A percentile compares a stretch with the other conserved stretches of the same genome.
Evolutionary conservation across 345 rosid genomes (phyloP).

Genomic region (Cardamine chenopodiifolia): DNA sequence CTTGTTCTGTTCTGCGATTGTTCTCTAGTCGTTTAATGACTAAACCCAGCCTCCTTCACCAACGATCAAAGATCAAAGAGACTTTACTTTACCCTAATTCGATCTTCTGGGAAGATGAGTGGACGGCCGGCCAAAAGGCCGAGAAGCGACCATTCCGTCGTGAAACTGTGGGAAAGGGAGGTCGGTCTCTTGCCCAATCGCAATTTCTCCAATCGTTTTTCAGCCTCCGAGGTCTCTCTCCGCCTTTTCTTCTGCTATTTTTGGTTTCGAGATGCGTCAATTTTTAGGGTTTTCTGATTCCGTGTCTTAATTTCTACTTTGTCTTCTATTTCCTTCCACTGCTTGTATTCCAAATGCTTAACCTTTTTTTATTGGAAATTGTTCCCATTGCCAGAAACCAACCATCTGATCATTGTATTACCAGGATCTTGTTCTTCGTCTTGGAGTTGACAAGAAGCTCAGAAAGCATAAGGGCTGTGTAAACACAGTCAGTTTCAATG

Average conservation of each 20-base stretch:
- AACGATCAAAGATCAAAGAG: background rate
- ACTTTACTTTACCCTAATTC: background rate
- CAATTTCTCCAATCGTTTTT: constrained; percentile 66
- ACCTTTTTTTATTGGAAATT: background rate
- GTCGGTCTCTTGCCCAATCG: constrained; percentile 67
- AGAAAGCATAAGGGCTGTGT: constrained; percentile 75
- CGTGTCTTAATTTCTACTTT: background rate
- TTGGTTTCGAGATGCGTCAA: too few relatives aligned
- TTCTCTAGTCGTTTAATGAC: too few relatives aligned
- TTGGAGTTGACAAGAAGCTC: constrained; percentile 65
- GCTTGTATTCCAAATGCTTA: too few relatives aligned
- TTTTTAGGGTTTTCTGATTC: background rate
- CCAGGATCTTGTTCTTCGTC: constrained; percentile 64
- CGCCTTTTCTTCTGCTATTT: background rate
- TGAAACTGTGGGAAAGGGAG: constrained; percentile 68
- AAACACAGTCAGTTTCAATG: constrained; percentile 73
- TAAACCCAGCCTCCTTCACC: too few relatives aligned
- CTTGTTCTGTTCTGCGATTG: background rate
- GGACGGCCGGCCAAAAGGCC: constrained; percentile 24
- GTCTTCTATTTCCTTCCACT: too few relatives aligned
- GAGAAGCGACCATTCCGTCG: constrained; percentile 47
- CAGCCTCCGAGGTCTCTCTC: constrained; percentile 66
- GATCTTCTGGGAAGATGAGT: constrained; percentile 22
- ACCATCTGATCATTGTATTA: background rate
- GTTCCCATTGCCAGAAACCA: background rate